phyloP scores from a whole-genome alignment of 495 filamentous ascomycete species.

The Baudoinia panamericana region DNA sequence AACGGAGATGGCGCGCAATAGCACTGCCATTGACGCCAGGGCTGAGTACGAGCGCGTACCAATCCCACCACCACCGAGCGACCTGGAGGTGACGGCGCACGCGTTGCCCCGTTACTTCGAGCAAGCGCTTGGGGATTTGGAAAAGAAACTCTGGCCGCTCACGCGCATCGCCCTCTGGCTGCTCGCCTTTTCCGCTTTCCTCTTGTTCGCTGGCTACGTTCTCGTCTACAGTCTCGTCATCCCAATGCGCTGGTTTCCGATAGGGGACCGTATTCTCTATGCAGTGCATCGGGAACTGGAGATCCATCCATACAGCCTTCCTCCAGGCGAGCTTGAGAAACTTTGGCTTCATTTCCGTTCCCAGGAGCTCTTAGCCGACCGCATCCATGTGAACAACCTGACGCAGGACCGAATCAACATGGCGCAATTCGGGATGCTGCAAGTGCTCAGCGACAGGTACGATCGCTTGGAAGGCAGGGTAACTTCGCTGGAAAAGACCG shows the following conservation, averaged over 20 bases:
- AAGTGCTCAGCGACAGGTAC: constrained; percentile 23
- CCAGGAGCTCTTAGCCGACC: too few species aligned
- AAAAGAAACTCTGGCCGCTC: background rate
- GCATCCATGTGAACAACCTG: background rate
- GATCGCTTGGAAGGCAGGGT: background rate
- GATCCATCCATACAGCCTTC: background rate
- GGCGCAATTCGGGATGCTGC: constrained; percentile 13
- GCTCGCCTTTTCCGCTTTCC: background rate
- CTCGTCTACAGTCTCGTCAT: background rate
- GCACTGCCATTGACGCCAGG: background rate
- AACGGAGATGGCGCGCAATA: background rate
- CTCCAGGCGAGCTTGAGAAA: constrained; percentile 2
- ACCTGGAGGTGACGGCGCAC: background rate
- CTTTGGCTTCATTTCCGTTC: constrained; percentile 2
- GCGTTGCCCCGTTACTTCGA: constrained; percentile 1
- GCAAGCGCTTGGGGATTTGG: background rate
- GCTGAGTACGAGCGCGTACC: background rate
- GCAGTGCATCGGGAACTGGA: background rate
- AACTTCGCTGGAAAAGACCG: background rate
- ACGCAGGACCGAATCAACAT: constrained; percentile 4
- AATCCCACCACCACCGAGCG: background rate
- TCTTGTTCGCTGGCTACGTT: background rate
- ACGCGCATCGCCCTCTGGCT: background rate
- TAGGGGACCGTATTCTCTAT: background rate
- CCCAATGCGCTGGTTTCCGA: background rate